These are phyloP conservation scores for Alternaria conjuncta DNA, from an alignment of 2,329 filamentous ascomycete genomes.

Conservation along the genomic window DNA sequence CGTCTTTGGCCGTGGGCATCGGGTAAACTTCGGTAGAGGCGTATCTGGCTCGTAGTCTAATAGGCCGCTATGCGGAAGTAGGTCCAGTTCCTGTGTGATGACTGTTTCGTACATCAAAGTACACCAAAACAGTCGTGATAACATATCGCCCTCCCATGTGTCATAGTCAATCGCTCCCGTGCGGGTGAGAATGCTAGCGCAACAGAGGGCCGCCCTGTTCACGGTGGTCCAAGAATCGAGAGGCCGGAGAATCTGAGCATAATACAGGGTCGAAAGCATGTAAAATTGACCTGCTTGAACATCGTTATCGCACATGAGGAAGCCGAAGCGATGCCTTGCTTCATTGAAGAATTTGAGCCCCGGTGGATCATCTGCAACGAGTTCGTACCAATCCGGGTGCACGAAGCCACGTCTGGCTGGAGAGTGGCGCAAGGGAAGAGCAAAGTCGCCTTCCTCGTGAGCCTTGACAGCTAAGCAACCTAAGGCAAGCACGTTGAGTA, in stretches of 20 bases:
- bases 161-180: constrained; percentile 53
- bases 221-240: constrained; percentile 63
- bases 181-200: constrained; percentile 56
- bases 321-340: constrained; percentile 59
- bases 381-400: constrained; percentile 44
- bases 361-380: constrained; percentile 49
- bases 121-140: constrained; percentile 63
- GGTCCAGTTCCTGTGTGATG: constrained; percentile 59
- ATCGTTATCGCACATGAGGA: constrained; percentile 57
- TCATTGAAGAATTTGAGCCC: constrained; percentile 63
- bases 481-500: constrained; percentile 59
- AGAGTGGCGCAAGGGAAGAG: constrained; percentile 45
- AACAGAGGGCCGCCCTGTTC: constrained; percentile 59
- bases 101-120: constrained; percentile 64
- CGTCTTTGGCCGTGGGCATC: constrained; percentile 49
- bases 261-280: constrained; percentile 59
- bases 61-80: constrained; percentile 59
- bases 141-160: constrained; percentile 63
- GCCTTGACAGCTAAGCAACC: constrained; percentile 59
- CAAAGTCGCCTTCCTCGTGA: constrained; percentile 58
- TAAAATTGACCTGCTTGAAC: constrained; percentile 61
- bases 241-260: constrained; percentile 59
- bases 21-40: constrained; percentile 61
- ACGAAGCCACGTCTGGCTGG: constrained; percentile 25
- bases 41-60: constrained; percentile 60